Evolutionary conservation across 495 filamentous ascomycete genomes (phyloP).

Genomic region (Hyaloscypha finlandica): DNA sequence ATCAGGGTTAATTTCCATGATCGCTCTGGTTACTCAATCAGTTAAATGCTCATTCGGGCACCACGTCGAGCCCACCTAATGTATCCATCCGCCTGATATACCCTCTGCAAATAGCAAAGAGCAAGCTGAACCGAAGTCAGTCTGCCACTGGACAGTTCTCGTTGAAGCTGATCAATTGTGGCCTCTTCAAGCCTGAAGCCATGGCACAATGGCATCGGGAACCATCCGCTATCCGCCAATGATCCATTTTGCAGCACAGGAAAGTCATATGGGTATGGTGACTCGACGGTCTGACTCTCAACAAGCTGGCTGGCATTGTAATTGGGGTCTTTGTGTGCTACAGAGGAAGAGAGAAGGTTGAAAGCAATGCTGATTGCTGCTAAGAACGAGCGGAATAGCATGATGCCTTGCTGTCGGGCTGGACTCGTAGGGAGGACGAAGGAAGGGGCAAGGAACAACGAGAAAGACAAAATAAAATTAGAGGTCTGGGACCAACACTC

Average conservation of each 20-base stretch:
- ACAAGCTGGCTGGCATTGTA: conserved; percentile 18
- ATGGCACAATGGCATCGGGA: conserved; percentile 63
- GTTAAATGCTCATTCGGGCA: too few relatives aligned
- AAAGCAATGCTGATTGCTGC: not conserved
- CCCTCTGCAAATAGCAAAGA: conserved; percentile 29
- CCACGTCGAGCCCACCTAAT: conserved; percentile 11
- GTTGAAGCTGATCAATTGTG: conserved; percentile 31
- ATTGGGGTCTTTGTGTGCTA: not conserved
- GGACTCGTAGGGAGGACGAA: not conserved
- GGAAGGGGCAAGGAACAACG: not conserved
- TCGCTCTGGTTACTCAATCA: conserved; percentile 32
- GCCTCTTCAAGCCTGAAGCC: conserved; percentile 62
- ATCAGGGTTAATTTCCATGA: conserved; percentile 62
- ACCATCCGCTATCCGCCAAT: conserved; percentile 29
- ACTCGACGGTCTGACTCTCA: conserved; percentile 15
- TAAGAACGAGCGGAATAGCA: not conserved
- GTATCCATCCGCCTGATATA: conserved; percentile 30
- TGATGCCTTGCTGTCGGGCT: not conserved
- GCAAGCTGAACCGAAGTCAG: conserved; percentile 29
- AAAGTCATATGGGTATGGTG: conserved; percentile 26
- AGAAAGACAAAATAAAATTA: not conserved
- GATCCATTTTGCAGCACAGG: conserved; percentile 24
- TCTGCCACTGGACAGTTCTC: conserved; percentile 14
- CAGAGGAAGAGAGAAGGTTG: not conserved
- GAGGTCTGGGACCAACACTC: not conserved